Base-by-base conservation (phyloP, 2,329 filamentous ascomycete genomes). In the Corynespora cassiicola region DNA sequence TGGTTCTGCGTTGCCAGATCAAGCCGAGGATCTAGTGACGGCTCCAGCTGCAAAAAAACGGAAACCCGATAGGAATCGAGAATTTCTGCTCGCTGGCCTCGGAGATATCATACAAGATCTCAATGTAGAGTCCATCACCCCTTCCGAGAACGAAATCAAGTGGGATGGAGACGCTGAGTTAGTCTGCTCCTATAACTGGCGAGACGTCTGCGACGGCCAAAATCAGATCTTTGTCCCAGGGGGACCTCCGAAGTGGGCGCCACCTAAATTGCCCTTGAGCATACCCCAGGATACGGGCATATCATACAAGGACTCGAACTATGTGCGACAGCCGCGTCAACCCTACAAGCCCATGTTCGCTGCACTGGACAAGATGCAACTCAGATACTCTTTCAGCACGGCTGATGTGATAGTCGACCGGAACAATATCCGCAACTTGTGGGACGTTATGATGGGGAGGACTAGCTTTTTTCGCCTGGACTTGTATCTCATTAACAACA, bases 211-310 rank as follows among this genome's bases (percentile, higher is more conserved):
- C 2, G 47, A 58, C 10, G 47, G 50, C 5, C 52, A 43, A 12
- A 63, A 63, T 27, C 57, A 51, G 1, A 59, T 64, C 5, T 62
- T 56, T 25, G 59, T 62, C 2, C 61, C 59, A 3, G 61, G 61
- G 3, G 45, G 39, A 15, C 60, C 58, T 14, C 45, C 48, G 6
- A 59, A 56, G 15, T 62, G 56, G 58, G 44, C 38, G 3, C 42
- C 46, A 4, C 50, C 36, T 16, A 7, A 31, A 0, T 36, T 57
- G 5, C 60, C 58, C 6, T 45, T 52, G 12, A 52, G 28, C 1
- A 38, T 63, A 3, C 36, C 50, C 12, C 32, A 24, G 7, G 59
- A 63, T 24, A 41, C 22, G 7, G 59, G 61, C 10, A 56, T 47
- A 17, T 40, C 48, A n/a, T 52, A 50, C 24, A 40, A 35, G 1